These are phyloP conservation scores for Dendrobium chrysotoxum DNA, from an alignment of 106 monocot genomes.

Conservation along the genomic window DNA sequence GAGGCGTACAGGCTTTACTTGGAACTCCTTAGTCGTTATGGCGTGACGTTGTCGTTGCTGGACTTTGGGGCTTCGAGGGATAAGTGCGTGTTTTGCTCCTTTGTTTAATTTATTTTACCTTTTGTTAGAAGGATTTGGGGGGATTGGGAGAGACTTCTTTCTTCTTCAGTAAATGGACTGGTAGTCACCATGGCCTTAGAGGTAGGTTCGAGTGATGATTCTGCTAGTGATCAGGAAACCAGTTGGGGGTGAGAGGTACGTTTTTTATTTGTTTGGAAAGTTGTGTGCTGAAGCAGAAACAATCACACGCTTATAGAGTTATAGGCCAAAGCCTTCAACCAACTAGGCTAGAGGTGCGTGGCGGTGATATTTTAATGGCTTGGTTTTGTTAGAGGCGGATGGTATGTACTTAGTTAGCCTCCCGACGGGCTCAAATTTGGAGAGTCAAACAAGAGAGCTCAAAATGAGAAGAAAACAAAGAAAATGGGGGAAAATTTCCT, in stretches of 20 bases:
- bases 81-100: conserved; percentile 31
- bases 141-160: neutral
- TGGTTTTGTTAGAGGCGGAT: too few relatives aligned
- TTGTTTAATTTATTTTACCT: neutral
- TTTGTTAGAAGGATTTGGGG: neutral
- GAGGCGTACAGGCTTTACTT: conserved; percentile 76
- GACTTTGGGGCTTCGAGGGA: conserved; percentile 27
- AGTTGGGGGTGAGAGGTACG: neutral
- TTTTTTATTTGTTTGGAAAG: neutral
- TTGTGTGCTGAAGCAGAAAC: too few relatives aligned
- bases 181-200: neutral
- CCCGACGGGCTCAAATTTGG: too few relatives aligned
- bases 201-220: neutral
- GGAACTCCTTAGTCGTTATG: conserved; percentile 43
- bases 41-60: conserved; percentile 16
- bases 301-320: too few relatives aligned
- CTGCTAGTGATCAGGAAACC: neutral
- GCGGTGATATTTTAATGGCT: too few relatives aligned
- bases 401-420: neutral
- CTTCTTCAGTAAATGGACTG: neutral
- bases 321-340: too few relatives aligned
- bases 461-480: too few relatives aligned
- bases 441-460: too few relatives aligned
- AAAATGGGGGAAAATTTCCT: too few relatives aligned
- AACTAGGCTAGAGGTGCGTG: too few relatives aligned